A percentile compares a stretch with the other conserved stretches of the same genome.
phyloP scores from a whole-genome alignment of 345 rosid species.

The Citrus sinensis region DVS_A1.0 CM039168.1:2945001-2945500 shows the following conservation, averaged over 20 bases:
- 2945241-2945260: background rate
- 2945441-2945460: constrained; percentile 70
- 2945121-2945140: too few species aligned
- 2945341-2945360: constrained; percentile 92
- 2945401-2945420: constrained; percentile 78
- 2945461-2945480: constrained; percentile 52
- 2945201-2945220: constrained; percentile 71
- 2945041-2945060: constrained; percentile 13
- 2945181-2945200: constrained; percentile 65
- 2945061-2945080: too few species aligned
- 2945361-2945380: constrained; percentile 62
- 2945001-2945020: constrained; percentile 37
- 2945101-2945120: too few species aligned
- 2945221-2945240: constrained; percentile 84
- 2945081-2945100: too few species aligned
- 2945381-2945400: constrained; percentile 48
- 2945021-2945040: background rate
- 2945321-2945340: constrained; percentile 86
- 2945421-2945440: constrained; percentile 44
- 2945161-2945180: constrained; percentile 69
- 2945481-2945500: constrained; percentile 70
- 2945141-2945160: constrained; percentile 51
- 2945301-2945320: constrained; percentile 26
- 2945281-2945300: too few species aligned
- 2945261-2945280: too few species aligned